Conservation (phyloP, 1,139 yeast genomes). For the Saccharomyces pastorianus region DNA sequence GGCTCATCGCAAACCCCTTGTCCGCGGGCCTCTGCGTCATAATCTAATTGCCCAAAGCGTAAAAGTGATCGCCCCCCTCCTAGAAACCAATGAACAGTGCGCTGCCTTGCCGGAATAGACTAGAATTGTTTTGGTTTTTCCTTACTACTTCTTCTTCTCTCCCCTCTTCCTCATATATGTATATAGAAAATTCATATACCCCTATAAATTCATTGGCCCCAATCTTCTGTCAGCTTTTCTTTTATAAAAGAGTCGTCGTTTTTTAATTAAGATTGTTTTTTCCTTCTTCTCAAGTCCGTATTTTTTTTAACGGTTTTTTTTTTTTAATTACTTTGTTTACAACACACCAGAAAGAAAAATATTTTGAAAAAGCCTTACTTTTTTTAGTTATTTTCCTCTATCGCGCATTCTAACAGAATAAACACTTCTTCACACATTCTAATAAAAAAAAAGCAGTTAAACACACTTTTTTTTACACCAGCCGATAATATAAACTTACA, state of each 20-base stretch:
- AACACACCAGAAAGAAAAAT: neutral
- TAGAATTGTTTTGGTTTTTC: neutral
- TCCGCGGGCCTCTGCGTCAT: neutral
- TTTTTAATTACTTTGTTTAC: neutral
- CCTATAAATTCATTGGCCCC: neutral
- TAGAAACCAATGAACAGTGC: neutral
- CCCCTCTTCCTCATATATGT: conserved; percentile 1
- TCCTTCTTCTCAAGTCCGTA: neutral
- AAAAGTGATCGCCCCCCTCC: neutral
- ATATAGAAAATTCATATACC: neutral
- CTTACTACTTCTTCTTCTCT: neutral
- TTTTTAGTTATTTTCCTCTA: neutral
- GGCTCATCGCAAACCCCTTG: neutral
- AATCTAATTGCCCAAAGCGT: neutral
- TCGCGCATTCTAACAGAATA: neutral
- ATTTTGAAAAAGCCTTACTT: neutral
- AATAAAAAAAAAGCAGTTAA: neutral
- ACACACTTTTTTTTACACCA: neutral
- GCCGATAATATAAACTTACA: conserved; percentile 2
- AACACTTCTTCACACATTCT: neutral
- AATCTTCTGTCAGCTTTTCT: neutral
- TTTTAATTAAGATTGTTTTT: neutral
- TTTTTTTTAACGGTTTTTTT: neutral
- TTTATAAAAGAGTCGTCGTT: neutral
- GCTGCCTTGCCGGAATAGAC: neutral